These are phyloP conservation scores for Centella asiatica DNA, from an alignment of 129 eudicot genomes.

Conservation along the genomic window DNA sequence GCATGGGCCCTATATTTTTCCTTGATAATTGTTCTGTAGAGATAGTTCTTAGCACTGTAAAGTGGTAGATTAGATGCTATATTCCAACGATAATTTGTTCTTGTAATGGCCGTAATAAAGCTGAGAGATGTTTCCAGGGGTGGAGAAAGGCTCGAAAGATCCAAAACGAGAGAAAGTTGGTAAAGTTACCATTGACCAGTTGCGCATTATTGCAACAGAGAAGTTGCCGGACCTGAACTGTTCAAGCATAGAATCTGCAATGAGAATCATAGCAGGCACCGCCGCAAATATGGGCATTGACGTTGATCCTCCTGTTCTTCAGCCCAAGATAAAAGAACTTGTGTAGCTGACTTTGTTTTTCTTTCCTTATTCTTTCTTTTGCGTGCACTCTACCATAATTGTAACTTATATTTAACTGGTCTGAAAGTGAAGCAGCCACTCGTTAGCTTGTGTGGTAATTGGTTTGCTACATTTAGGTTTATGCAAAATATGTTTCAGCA, in stretches of 20 bases:
- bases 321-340: constrained; percentile 56
- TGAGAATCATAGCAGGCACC: constrained; percentile 96
- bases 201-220: constrained; percentile 71
- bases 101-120: constrained; percentile 1
- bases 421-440: neutral
- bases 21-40: no score
- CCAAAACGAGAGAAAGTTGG: constrained; percentile 80
- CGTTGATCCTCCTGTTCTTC: constrained; percentile 88
- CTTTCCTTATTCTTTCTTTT: neutral
- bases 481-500: no score
- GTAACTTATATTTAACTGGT: neutral
- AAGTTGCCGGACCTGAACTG: constrained; percentile 95
- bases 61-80: neutral
- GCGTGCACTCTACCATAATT: neutral
- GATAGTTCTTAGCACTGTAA: no score
- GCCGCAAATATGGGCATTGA: constrained; percentile 98
- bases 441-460: neutral
- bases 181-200: constrained; percentile 83
- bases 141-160: constrained; percentile 89
- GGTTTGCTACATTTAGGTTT: no score
- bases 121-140: constrained; percentile 38
- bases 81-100: no score
- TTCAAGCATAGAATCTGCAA: constrained; percentile 83
- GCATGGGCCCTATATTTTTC: no score
- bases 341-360: constrained; percentile 20